Evolutionary conservation across 768 basidiomycete genomes (phyloP).

Genomic region (Pleurotus giganteus): DNA sequence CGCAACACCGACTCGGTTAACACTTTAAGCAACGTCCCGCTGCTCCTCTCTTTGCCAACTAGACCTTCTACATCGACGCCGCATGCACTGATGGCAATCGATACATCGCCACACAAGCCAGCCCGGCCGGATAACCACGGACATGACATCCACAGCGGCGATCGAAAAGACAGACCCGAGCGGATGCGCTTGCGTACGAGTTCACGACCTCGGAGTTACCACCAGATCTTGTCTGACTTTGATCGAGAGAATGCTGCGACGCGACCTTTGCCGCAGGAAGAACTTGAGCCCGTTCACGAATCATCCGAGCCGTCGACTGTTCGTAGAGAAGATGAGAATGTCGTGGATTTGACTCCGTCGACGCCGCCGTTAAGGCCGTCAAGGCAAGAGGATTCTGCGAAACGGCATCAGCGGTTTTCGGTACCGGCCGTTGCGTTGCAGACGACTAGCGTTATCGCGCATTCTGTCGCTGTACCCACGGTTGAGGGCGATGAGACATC

Average conservation of each 20-base stretch:
- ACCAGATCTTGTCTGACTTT: conserved; percentile 68
- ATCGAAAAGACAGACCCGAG: conserved; percentile 20
- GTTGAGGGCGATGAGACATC: conserved; percentile 3
- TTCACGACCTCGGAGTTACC: conserved; percentile 59
- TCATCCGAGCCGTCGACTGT: not conserved
- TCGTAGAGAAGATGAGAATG: not conserved
- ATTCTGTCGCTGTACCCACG: conserved; percentile 34
- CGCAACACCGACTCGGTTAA: conserved; percentile 38
- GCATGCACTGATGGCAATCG: conserved; percentile 48
- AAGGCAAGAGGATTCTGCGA: conserved; percentile 57
- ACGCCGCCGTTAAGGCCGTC: conserved; percentile 24
- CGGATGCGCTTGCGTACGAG: conserved; percentile 32
- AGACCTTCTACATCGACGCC: conserved; percentile 37
- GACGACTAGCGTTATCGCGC: conserved; percentile 66
- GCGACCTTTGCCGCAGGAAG: not conserved
- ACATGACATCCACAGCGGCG: not conserved
- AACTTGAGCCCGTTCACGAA: conserved; percentile 7
- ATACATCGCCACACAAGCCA: conserved; percentile 15
- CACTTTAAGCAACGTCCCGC: conserved; percentile 51
- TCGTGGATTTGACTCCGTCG: conserved; percentile 7
- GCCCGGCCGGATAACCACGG: conserved; percentile 5
- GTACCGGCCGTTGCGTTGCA: conserved; percentile 76
- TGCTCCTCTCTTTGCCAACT: conserved; percentile 57
- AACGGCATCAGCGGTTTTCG: conserved; percentile 70
- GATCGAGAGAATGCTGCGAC: conserved; percentile 19